Conservation (phyloP, 176 grass and related monocot genomes). For the Alopecurus myosuroides region DNA sequence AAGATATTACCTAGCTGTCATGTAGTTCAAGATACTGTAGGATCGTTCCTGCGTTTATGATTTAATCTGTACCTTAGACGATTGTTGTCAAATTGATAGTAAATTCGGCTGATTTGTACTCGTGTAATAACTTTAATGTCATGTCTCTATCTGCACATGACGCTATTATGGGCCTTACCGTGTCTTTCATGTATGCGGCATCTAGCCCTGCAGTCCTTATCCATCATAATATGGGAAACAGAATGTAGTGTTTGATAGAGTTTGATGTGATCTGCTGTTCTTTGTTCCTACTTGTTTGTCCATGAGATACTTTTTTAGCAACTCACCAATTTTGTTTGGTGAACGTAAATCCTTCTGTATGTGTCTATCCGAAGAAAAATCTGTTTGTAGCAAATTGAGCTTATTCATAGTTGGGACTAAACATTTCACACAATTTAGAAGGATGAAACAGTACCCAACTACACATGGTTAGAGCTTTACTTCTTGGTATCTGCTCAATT, state of each 20-base stretch:
- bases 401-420: conserved; percentile 17
- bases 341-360: background rate
- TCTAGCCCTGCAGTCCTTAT: conserved; percentile 13
- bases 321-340: background rate
- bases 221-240: conserved; percentile 1
- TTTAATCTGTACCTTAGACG: background rate
- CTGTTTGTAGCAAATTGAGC: background rate
- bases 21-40: background rate
- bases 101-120: background rate
- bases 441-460: background rate
- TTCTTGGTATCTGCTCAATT: background rate
- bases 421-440: background rate
- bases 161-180: conserved; percentile 8
- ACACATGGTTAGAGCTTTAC: background rate
- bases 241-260: background rate
- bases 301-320: background rate
- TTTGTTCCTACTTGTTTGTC: conserved; percentile 9
- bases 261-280: conserved; percentile 11
- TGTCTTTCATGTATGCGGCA: background rate
- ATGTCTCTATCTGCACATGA: conserved; percentile 12
- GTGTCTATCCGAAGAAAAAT: background rate
- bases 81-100: background rate
- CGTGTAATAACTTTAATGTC: conserved; percentile 1
- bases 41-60: background rate
- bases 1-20: background rate